A percentile compares a stretch with the other conserved stretches of the same genome.
Conservation (phyloP, 257 asterid species). For the Nicotiana tabacum region DNA sequence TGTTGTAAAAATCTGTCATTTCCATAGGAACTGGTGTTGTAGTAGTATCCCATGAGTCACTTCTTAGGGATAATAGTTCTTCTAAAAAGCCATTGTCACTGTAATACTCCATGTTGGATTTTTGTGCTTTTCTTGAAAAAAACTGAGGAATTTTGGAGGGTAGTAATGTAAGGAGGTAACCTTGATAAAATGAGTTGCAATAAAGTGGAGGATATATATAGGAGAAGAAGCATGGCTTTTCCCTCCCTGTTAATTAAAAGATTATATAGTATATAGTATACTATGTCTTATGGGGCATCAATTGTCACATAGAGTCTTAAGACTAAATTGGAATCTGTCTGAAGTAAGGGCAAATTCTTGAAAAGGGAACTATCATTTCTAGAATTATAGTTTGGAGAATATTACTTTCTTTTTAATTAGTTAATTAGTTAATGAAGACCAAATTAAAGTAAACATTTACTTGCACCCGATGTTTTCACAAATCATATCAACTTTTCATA, state of each 20-base stretch:
- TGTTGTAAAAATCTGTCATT: slow-evolving; percentile 24
- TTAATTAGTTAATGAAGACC: not conserved
- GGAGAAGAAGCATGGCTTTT: not conserved
- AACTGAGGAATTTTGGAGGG: not conserved
- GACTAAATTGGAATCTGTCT: slow-evolving; percentile 17
- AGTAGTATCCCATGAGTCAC: slow-evolving; percentile 21
- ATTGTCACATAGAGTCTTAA: not conserved
- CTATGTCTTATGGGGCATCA: not conserved
- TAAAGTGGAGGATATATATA: slow-evolving; percentile 14
- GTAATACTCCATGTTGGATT: slow-evolving; percentile 43
- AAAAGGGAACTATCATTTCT: not conserved
- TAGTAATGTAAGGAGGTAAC: not conserved
- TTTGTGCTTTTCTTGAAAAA: not conserved
- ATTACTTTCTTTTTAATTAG: not conserved
- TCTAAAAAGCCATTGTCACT: slow-evolving; percentile 38
- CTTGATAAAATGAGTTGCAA: slow-evolving; percentile 25
- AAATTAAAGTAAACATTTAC: too few species aligned
- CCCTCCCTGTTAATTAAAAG: too few species aligned
- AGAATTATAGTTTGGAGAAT: not conserved
- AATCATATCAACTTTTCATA: not conserved
- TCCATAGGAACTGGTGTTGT: slow-evolving; percentile 9
- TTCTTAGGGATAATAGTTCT: slow-evolving; percentile 40
- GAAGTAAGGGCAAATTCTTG: not conserved
- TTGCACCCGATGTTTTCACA: too few species aligned
- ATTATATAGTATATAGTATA: not conserved